Percentiles rank a stretch among this genome's conserved stretches.
These are phyloP conservation scores for Hypoxylon rickii DNA, from an alignment of 495 filamentous ascomycete genomes.

Conservation along the genomic window DNA sequence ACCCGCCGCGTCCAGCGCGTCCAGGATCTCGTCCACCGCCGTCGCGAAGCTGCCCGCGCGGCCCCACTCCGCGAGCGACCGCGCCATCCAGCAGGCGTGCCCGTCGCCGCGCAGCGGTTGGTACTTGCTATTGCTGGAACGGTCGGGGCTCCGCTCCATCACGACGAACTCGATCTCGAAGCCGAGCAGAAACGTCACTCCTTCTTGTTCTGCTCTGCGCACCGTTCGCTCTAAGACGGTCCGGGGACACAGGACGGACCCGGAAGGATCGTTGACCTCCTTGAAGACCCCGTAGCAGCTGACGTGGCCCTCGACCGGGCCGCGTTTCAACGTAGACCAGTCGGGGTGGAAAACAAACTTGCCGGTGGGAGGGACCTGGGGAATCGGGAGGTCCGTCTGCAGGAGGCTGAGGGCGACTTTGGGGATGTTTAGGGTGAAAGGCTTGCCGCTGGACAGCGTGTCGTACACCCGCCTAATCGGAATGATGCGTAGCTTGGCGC, in stretches of 20 bases:
- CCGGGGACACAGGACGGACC: constrained; percentile 61
- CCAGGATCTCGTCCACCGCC: constrained; percentile 52
- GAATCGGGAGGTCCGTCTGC: constrained; percentile 57
- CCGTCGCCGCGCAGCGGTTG: constrained; percentile 43
- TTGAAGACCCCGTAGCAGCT: constrained; percentile 66
- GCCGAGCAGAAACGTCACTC: constrained; percentile 63
- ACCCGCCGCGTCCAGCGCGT: constrained; percentile 69
- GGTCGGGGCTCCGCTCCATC: constrained; percentile 48
- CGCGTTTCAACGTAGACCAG: constrained; percentile 61
- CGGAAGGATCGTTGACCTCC: constrained; percentile 48
- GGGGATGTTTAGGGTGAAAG: constrained; percentile 57
- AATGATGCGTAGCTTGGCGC: constrained; percentile 68
- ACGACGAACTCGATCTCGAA: constrained; percentile 88
- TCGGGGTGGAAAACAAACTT: constrained; percentile 66
- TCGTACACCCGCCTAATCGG: constrained; percentile 67
- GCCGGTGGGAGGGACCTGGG: constrained; percentile 53
- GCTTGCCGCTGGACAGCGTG: constrained; percentile 57
- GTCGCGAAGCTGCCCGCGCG: constrained; percentile 32
- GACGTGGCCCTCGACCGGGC: constrained; percentile 57
- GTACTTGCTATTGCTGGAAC: constrained; percentile 29
- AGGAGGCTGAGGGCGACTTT: constrained; percentile 61
- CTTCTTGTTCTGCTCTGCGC: constrained; percentile 47
- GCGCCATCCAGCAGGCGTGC: constrained; percentile 68
- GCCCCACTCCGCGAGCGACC: constrained; percentile 55
- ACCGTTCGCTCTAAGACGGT: constrained; percentile 58